phyloP scores from a whole-genome alignment of 2,329 filamentous ascomycete species.

The Aplosporella prunicola region DNA sequence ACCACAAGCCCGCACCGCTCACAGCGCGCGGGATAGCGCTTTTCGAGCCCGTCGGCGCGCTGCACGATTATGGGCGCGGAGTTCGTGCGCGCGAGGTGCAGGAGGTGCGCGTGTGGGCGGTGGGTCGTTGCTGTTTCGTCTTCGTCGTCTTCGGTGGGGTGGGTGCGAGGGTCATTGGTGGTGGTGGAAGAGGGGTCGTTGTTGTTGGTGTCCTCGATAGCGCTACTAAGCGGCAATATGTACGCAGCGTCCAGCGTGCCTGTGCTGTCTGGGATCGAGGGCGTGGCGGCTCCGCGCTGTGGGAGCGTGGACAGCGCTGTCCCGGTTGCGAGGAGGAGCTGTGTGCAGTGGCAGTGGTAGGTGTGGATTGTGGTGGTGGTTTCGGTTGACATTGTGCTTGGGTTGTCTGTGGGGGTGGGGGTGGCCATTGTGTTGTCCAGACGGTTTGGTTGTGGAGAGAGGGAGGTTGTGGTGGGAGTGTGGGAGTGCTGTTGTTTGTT shows the following conservation, averaged over 20 bases:
- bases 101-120: conserved; percentile 41
- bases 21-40: conserved; percentile 50
- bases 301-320: conserved; percentile 45
- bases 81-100: conserved; percentile 40
- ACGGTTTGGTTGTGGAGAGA: neutral
- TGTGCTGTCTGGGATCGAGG: neutral
- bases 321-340: conserved; percentile 53
- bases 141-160: conserved; percentile 2
- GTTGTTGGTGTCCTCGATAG: conserved; percentile 10
- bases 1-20: conserved; percentile 51
- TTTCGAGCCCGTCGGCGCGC: conserved; percentile 57
- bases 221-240: conserved; percentile 44
- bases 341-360: conserved; percentile 58
- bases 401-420: neutral
- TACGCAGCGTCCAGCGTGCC: conserved; percentile 43
- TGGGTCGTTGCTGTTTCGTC: neutral
- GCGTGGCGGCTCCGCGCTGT: conserved; percentile 35
- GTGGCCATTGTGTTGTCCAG: neutral
- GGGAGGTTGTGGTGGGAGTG: neutral
- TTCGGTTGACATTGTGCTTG: conserved; percentile 18
- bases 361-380: conserved; percentile 34
- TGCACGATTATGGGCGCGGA: conserved; percentile 44
- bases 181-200: conserved; percentile 14
- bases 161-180: conserved; percentile 13
- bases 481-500: neutral